These are phyloP conservation scores for Parachlorella kessleri DNA, from an alignment of 139 green algal genomes.

Conservation along the genomic window DNA sequence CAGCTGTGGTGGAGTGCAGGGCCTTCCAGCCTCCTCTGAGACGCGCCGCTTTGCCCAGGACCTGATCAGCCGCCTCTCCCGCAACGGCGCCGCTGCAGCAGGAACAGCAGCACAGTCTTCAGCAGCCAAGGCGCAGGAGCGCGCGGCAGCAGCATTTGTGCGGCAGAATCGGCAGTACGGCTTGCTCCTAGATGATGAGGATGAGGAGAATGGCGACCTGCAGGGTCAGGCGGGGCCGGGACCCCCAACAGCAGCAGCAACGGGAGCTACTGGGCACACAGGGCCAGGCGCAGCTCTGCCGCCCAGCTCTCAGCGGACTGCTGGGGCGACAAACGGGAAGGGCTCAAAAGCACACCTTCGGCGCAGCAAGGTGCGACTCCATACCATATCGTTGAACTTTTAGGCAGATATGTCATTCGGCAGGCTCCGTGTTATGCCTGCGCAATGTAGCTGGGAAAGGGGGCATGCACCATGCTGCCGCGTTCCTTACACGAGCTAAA, in stretches of 20 bases:
- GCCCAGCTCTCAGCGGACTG: too few species aligned
- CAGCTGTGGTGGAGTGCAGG: constrained; percentile 30
- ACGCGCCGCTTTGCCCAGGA: constrained; percentile 64
- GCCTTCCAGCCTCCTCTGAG: constrained; percentile 46
- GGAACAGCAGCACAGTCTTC: neutral
- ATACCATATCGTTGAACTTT: too few species aligned
- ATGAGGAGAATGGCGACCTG: constrained; percentile 39
- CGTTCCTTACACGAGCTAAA: too few species aligned
- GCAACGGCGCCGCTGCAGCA: neutral
- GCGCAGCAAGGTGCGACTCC: constrained; percentile 21
- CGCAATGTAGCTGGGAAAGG: too few species aligned
- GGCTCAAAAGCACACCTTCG: constrained; percentile 9
- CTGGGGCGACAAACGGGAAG: constrained; percentile 5
- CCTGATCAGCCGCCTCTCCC: constrained; percentile 54
- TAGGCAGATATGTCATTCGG: too few species aligned
- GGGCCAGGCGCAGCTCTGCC: too few species aligned
- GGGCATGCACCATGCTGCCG: too few species aligned
- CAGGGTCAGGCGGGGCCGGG: too few species aligned
- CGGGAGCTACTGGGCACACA: too few species aligned
- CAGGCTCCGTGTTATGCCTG: too few species aligned
- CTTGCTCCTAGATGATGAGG: constrained; percentile 58
- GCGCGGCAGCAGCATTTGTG: constrained; percentile 44
- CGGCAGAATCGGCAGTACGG: constrained; percentile 57
- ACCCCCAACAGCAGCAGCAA: too few species aligned
- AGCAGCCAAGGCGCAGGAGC: constrained; percentile 18